Evolutionary conservation across 2,329 filamentous ascomycete species (phyloP).

Genomic region (Cladosporium sp.): DNA sequence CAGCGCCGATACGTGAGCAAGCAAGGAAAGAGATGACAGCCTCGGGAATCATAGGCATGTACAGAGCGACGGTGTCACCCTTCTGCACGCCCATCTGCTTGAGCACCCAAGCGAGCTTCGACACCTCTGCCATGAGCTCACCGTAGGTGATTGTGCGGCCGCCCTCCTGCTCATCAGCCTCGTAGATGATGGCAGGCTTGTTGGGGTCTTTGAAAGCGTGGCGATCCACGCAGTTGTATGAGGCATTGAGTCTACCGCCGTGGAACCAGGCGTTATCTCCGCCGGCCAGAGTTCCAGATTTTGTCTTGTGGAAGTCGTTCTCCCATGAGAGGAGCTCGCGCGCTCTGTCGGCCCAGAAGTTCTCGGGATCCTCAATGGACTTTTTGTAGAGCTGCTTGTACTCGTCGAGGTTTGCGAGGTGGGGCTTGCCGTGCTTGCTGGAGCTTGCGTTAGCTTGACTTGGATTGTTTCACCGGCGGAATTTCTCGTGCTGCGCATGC

Average conservation of each 20-base stretch:
- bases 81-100: slow-evolving; percentile 96
- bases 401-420: slow-evolving; percentile 61
- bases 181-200: slow-evolving; percentile 96
- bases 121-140: slow-evolving; percentile 91
- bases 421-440: slow-evolving; percentile 63
- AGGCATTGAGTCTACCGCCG: slow-evolving; percentile 91
- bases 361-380: slow-evolving; percentile 84
- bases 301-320: slow-evolving; percentile 87
- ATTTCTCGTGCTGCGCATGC: background rate
- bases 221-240: slow-evolving; percentile 95
- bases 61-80: slow-evolving; percentile 95
- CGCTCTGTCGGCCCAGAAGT: slow-evolving; percentile 86
- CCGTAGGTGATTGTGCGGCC: slow-evolving; percentile 90
- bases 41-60: slow-evolving; percentile 98
- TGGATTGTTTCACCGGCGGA: background rate
- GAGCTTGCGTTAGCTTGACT: slow-evolving; percentile 18
- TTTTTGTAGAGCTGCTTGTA: slow-evolving; percentile 70
- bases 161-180: slow-evolving; percentile 86
- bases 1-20: slow-evolving; percentile 85
- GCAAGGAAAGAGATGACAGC: slow-evolving; percentile 89
- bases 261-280: slow-evolving; percentile 95
- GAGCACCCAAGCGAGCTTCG: slow-evolving; percentile 79
- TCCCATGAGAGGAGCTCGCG: slow-evolving; percentile 90
- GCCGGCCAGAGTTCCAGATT: slow-evolving; percentile 70
- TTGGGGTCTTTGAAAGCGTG: slow-evolving; percentile 94